Evolutionary conservation across 345 rosid species (phyloP), one percentile per base, ranked within the genome.

Genomic region (Sisymbrium irio): DNA sequence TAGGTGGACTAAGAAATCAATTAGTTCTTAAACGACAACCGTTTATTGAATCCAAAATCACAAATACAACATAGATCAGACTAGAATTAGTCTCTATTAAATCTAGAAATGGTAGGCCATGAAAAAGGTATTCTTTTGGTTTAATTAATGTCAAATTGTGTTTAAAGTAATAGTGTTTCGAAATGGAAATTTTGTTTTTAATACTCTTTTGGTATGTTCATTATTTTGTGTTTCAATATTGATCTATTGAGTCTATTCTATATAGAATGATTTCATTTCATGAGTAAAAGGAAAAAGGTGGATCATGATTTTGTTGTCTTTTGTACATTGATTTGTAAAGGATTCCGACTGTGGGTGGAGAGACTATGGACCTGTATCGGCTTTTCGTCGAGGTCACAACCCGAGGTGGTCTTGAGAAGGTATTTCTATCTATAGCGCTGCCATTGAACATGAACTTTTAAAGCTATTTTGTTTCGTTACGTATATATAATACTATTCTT

Each of bases 381-480:
- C 96, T 93, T 54, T 93, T 90, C 72, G 78, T 81, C 47, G 88
- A 86, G 77, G 98, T 93, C 65, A 87, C 97, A 8, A 72, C 83
- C 42, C 84, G 93, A 27, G 96, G 96, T 73, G 97, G 97, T 67
- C 70, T 93, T 53, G 89, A 85, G 78, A 81, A 27, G 67, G 72
- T 74, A 58, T 56, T 10, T 8, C 57, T 11, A 25, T 51, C 57
- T 51, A n/a, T 37, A 63, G 13, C 42, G 28, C 20, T 54, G 28
- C 20, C 58, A 47, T 30, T 33, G 6, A 45, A 45, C 46, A 46
- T 46, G 12, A 30, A 13, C 3, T 28, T 57, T 17, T 12, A n/a
- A 49, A 39, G 14, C n/a, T 27, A 27, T 46, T 39, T 40, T 44
- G 13, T 14, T 51, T 36, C 14, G 6, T 27, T 18, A 9, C 36